Percentiles rank a stretch among this genome's conserved stretches.
These are phyloP conservation scores for Macrocystidia cucumis DNA, from an alignment of 1,284 basidiomycete species.

Conservation along the genomic window DNA sequence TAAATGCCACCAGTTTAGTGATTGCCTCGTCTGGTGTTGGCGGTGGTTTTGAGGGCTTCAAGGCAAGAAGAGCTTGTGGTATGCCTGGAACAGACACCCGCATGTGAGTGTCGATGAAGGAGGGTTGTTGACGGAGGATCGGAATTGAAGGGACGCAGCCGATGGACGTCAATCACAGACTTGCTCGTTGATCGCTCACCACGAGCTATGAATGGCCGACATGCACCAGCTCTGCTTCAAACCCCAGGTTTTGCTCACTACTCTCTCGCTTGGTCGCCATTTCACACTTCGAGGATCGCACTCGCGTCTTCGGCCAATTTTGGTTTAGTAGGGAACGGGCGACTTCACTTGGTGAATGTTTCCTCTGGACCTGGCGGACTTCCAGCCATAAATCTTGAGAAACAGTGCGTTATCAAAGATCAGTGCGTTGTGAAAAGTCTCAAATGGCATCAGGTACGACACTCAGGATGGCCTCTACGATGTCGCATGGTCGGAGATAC, in stretches of 20 bases:
- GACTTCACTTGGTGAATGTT: slow-evolving; percentile 65
- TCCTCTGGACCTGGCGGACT: slow-evolving; percentile 37
- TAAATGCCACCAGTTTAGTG: slow-evolving; percentile 58
- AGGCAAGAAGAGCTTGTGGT: slow-evolving; percentile 46
- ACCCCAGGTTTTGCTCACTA: slow-evolving; percentile 90
- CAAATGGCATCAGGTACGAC: slow-evolving; percentile 62
- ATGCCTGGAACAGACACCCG: slow-evolving; percentile 78
- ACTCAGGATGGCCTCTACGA: slow-evolving; percentile 94
- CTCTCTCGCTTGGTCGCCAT: slow-evolving; percentile 86
- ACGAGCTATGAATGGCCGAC: slow-evolving; percentile 37
- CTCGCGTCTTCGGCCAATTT: slow-evolving; percentile 92
- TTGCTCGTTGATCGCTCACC: too few species aligned
- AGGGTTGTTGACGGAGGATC: too few species aligned
- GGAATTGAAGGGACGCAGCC: too few species aligned
- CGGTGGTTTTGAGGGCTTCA: slow-evolving; percentile 29
- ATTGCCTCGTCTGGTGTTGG: slow-evolving; percentile 50
- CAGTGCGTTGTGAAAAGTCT: slow-evolving; percentile 11
- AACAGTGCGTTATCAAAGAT: slow-evolving; percentile 42
- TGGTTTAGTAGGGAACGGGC: slow-evolving; percentile 91
- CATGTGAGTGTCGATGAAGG: slow-evolving; percentile 41
- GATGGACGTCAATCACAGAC: too few species aligned
- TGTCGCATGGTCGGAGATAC: slow-evolving; percentile 86
- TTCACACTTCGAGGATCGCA: slow-evolving; percentile 77
- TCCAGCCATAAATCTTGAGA: slow-evolving; percentile 48
- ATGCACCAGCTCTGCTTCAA: slow-evolving; percentile 44